phyloP scores from a whole-genome alignment of 2,329 filamentous ascomycete genomes.

The Colletotrichum tabaci region DNA sequence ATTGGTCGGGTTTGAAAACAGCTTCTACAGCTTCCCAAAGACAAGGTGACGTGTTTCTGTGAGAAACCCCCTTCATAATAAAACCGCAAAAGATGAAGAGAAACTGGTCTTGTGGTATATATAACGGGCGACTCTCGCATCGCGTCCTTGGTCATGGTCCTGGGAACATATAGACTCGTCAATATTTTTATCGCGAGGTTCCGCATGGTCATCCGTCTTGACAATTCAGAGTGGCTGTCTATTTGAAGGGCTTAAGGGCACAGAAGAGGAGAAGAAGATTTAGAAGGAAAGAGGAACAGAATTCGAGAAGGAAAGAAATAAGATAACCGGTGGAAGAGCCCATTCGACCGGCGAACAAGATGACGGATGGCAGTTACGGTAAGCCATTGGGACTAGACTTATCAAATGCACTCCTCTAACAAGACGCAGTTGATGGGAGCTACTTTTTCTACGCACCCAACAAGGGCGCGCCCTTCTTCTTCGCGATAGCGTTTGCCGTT shows the following conservation, averaged over 20 bases:
- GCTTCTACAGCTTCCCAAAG: not conserved
- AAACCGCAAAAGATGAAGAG: not conserved
- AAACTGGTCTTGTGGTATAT: not conserved
- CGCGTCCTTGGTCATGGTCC: not conserved
- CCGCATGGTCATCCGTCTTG: not conserved
- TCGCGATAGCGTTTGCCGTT: constrained; percentile 57
- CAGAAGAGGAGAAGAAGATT: too few species aligned
- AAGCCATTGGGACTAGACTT: constrained; percentile 11
- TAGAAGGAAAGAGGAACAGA: too few species aligned
- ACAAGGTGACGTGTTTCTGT: not conserved
- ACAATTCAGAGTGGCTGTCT: not conserved
- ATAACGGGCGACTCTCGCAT: not conserved
- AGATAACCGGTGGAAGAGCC: not conserved
- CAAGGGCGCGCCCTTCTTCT: constrained; percentile 64
- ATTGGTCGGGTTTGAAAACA: constrained; percentile 42
- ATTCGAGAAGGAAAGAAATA: not conserved
- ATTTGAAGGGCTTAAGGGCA: too few species aligned
- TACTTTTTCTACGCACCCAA: constrained; percentile 64
- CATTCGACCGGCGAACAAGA: constrained; percentile 20
- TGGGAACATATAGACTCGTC: not conserved
- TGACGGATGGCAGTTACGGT: constrained; percentile 54
- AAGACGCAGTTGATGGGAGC: constrained; percentile 55
- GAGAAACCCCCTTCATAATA: not conserved
- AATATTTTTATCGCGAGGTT: not conserved
- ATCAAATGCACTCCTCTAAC: constrained; percentile 4